Evolutionary conservation across 768 basidiomycete genomes (phyloP), one percentile per base, ranked within the genome.

Genomic region (Mycena galericulata): DNA sequence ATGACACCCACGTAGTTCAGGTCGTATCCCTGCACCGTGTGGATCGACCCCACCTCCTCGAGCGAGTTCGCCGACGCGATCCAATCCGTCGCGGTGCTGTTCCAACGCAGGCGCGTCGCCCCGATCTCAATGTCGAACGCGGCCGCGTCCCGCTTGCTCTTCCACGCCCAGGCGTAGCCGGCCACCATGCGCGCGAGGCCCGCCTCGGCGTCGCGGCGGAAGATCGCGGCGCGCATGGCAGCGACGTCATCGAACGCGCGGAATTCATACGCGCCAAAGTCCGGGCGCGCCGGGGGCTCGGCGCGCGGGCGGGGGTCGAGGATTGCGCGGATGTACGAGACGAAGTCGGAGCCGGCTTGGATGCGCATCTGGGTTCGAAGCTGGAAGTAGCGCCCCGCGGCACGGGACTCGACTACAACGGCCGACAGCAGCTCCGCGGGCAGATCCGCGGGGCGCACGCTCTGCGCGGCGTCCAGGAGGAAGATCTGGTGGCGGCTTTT

Each of bases 401-500:
- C 63, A 56, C 54, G 54, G 54, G 54, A 65, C 53, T 65, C 45
- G 54, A 45, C 53, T 26, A 57, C 63, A 29, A 65, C 54, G 34
- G 45, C 46, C 53, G 63, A 47, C 54, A 65, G 63, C 54, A 65
- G 54, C 17, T 47, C 53, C 34, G 63, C 36, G 54, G 63, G 63
- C 55, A 65, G 54, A 57, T 65, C 63, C 54, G 63, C 63, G 26
- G 63, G 63, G 54, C 63, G 63, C 40, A 65, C 63, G 55, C 63
- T 65, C 63, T 65, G 63, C 45, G 63, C 63, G 49, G 63, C 63
- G 46, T 65, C 63, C 54, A 65, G 54, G 63, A 65, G 63, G 43
- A 65, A 57, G 45, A 65, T 65, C 36, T 65, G 63, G 55, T 65
- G 63, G 53, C 63, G 63, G 63, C 63, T 65, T 49, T 65, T 65